Evolutionary conservation across 768 basidiomycete genomes (phyloP).

Genomic region (Mycena polygramma): DNA sequence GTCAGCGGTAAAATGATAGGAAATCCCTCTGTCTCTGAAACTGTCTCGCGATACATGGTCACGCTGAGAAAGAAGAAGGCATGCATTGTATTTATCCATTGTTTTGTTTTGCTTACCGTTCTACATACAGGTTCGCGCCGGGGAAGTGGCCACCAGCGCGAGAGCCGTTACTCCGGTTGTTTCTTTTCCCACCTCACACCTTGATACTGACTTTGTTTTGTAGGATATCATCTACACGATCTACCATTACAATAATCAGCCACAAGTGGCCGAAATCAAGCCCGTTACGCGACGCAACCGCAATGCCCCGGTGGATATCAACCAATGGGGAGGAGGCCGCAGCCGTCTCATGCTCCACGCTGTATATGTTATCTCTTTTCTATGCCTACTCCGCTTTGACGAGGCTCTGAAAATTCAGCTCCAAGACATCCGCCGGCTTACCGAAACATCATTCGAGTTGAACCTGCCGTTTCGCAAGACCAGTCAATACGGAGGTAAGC

Average conservation of each 20-base stretch:
- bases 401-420: conserved; percentile 51
- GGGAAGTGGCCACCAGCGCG: conserved; percentile 44
- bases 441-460: conserved; percentile 33
- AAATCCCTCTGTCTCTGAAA: conserved; percentile 45
- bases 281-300: conserved; percentile 32
- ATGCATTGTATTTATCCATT: neutral
- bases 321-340: conserved; percentile 48
- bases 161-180: conserved; percentile 43
- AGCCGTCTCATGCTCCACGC: conserved; percentile 45
- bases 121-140: conserved; percentile 33
- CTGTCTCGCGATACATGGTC: conserved; percentile 46
- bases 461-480: conserved; percentile 46
- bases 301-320: conserved; percentile 22
- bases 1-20: conserved; percentile 41
- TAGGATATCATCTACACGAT: conserved; percentile 44
- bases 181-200: neutral
- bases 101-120: neutral
- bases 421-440: conserved; percentile 40
- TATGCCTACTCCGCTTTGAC: conserved; percentile 50
- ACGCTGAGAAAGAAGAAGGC: conserved; percentile 44
- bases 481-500: conserved; percentile 44
- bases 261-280: conserved; percentile 38
- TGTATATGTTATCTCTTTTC: conserved; percentile 49
- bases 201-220: neutral
- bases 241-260: conserved; percentile 43